phyloP scores from a whole-genome alignment of 805 yeast genomes.

The Yarrowia deformans region DNA sequence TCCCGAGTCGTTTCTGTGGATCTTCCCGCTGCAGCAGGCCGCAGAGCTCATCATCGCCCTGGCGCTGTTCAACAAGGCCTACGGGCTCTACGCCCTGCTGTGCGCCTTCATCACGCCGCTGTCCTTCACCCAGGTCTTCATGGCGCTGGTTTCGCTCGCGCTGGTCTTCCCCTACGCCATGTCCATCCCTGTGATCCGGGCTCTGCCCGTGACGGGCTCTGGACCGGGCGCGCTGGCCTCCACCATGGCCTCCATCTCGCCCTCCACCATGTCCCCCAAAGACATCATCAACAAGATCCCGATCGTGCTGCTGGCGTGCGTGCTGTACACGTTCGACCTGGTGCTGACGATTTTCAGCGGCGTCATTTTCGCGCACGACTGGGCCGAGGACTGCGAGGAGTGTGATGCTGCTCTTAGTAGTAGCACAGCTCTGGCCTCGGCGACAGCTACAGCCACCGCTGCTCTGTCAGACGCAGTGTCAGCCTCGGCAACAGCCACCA shows the following conservation, averaged over 20 bases:
- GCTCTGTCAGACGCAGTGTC: not conserved
- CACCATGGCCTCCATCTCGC: constrained; percentile 35
- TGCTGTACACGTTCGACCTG: constrained; percentile 32
- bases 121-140: constrained; percentile 33
- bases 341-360: constrained; percentile 18
- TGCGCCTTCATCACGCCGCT: constrained; percentile 32
- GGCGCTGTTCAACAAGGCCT: constrained; percentile 39
- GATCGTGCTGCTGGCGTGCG: constrained; percentile 29
- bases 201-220: constrained; percentile 16
- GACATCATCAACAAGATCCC: constrained; percentile 36
- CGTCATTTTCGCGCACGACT: constrained; percentile 24
- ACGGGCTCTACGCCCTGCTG: constrained; percentile 30
- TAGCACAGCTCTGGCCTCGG: too few relatives aligned
- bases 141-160: constrained; percentile 25
- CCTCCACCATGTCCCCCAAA: constrained; percentile 37
- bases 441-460: not conserved
- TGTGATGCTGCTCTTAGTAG: not conserved
- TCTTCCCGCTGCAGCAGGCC: constrained; percentile 38
- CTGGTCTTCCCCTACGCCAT: constrained; percentile 30
- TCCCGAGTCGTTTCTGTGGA: constrained; percentile 37
- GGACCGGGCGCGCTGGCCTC: constrained; percentile 28
- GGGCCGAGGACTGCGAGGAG: constrained; percentile 20
- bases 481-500: not conserved
- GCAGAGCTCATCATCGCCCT: constrained; percentile 37
- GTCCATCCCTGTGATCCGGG: constrained; percentile 36